phyloP scores from a whole-genome alignment of 306 rosid genomes.

The Prunus mume region DNA sequence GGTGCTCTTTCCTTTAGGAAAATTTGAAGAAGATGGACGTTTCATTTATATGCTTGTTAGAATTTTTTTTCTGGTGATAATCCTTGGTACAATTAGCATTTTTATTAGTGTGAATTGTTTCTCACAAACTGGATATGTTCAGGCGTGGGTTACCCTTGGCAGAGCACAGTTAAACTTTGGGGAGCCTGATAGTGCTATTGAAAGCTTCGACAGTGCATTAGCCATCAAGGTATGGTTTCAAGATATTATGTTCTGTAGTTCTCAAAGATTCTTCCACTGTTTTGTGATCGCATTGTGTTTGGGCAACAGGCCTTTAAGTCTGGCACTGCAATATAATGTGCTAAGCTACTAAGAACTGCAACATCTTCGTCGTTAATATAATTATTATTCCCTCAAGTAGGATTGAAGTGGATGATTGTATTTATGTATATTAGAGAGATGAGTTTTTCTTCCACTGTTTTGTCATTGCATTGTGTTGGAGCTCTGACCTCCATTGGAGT shows the following conservation, averaged over 20 bases:
- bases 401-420: not conserved
- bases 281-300: slow-evolving; percentile 13
- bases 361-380: not conserved
- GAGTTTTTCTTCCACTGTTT: not conserved
- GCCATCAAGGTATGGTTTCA: slow-evolving; percentile 66
- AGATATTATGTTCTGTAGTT: not conserved
- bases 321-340: not conserved
- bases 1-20: not conserved
- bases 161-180: slow-evolving; percentile 92
- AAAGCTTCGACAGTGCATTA: slow-evolving; percentile 79
- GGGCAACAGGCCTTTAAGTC: not conserved
- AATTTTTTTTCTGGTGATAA: not conserved
- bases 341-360: not conserved
- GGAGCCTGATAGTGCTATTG: slow-evolving; percentile 80
- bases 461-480: no score
- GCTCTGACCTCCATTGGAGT: no score
- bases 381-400: not conserved
- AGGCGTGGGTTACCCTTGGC: slow-evolving; percentile 96
- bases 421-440: not conserved
- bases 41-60: not conserved
- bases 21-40: not conserved
- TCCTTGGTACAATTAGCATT: not conserved
- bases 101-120: not conserved
- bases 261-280: slow-evolving; percentile 1
- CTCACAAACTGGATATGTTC: slow-evolving; percentile 22